Evolutionary conservation across 2,329 filamentous ascomycete species (phyloP).

Genomic region (Thielaviopsis ethacetica): DNA sequence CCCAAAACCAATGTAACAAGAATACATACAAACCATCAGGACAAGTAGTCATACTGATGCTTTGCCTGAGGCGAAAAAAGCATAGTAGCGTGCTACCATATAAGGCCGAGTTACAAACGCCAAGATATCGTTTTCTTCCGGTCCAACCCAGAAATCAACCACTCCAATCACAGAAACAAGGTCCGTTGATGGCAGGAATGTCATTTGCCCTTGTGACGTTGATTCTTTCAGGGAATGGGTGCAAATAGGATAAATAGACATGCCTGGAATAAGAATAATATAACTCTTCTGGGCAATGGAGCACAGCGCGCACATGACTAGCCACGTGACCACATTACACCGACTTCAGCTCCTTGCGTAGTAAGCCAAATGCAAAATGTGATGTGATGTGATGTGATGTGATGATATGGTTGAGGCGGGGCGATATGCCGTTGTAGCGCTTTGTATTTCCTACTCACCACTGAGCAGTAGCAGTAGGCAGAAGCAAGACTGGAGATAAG

Average conservation of each 20-base stretch:
- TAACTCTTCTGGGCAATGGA: neutral
- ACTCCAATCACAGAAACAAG: neutral
- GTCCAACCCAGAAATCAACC: neutral
- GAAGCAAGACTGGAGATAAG: no score
- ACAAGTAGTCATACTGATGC: no score
- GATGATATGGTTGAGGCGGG: no score
- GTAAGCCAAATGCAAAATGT: neutral
- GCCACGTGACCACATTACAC: neutral
- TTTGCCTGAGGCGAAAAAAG: neutral
- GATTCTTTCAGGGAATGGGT: no score
- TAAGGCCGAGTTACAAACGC: neutral
- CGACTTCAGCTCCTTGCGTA: neutral
- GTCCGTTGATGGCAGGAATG: neutral
- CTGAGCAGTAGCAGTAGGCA: no score
- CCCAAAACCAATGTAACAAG: no score
- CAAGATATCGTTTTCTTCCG: neutral
- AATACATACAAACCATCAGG: no score
- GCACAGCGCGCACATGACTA: neutral
- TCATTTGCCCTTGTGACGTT: neutral
- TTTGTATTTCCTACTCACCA: no score
- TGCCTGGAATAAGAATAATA: neutral
- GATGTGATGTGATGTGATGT: no score
- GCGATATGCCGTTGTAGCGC: neutral
- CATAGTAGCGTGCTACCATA: neutral
- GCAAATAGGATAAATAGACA: neutral